phyloP scores from a whole-genome alignment of 352 stramenopile species.

The Globisporangium viniferum region DNA sequence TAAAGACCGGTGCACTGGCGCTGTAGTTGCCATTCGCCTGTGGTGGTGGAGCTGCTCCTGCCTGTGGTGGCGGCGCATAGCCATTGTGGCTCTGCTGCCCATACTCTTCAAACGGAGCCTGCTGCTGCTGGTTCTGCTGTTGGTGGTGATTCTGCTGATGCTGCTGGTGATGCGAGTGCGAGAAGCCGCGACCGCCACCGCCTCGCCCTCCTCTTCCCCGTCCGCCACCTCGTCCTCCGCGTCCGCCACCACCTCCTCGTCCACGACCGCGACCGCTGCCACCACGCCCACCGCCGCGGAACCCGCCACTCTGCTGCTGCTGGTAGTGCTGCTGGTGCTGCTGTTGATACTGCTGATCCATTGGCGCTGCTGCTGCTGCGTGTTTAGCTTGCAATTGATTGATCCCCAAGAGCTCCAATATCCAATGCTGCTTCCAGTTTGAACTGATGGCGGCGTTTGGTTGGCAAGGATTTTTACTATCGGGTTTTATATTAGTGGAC shows the following conservation, averaged over 20 bases:
- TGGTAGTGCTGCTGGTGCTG: background rate
- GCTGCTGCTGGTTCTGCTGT: constrained; percentile 12
- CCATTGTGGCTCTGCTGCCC: background rate
- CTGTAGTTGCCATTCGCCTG: background rate
- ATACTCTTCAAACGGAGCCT: constrained; percentile 10
- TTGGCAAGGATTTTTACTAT: background rate
- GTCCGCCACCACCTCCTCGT: constrained; percentile 22
- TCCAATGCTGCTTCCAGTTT: background rate
- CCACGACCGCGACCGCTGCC: constrained; percentile 23
- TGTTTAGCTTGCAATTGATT: background rate
- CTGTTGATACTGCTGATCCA: constrained; percentile 1
- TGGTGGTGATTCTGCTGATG: constrained; percentile 4
- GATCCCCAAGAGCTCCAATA: background rate
- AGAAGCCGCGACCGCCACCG: constrained; percentile 21
- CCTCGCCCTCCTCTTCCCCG: constrained; percentile 20
- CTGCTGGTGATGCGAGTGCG: constrained; percentile 7
- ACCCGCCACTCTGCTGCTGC: constrained; percentile 13
- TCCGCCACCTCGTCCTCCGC: constrained; percentile 25
- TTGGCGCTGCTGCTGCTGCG: background rate
- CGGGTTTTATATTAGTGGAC: too few relatives aligned
- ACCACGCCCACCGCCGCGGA: constrained; percentile 27
- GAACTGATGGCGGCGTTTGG: constrained; percentile 1
- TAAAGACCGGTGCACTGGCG: background rate
- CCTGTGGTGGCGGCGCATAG: background rate
- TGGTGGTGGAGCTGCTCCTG: background rate